Base-by-base conservation (phyloP, 2,329 filamentous ascomycete species). In the Clonostachys rhizophaga region DNA sequence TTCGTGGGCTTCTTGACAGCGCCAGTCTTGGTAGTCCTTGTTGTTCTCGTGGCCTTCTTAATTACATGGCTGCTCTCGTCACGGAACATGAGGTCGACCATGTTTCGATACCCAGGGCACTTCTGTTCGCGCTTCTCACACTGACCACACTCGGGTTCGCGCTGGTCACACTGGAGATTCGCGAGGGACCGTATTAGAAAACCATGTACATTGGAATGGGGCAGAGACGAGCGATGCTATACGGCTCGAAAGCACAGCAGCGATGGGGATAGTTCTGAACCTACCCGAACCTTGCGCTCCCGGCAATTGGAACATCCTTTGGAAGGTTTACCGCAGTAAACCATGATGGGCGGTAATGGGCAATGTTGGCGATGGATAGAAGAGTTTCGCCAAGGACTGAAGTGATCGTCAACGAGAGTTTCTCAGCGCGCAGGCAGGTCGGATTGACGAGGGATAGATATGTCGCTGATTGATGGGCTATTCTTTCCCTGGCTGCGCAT, bases 241-340 rank as follows among this genome's bases (percentile, higher is more conserved):
- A 10, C 24, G 24, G 24, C 24, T 30, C 24, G 24, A 30, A 30
- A 30, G 24, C 9, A 30, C 24, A 30, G 4, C 24, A 10, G 24
- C 24, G 3, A 30, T 10, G 24, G 24, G 24, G 24, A 30, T 30
- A 10, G 8, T 30, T 30, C 24, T 30, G 13, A n/a, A 71, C 76
- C 65, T 64, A 79, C 76, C 49, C 74, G 72, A 50, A 79, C 76
- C 61, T 80, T 81, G 54, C 76, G 72, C 55, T 75, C 71, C 52
- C 77, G 70, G 54, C 77, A 81, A 52, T 67, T 74, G 52, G 74
- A 76, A 59, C 77, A 81, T 39, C 75, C 76, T 56, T 76, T 77
- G 36, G 76, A 79, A 40, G 77, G 76, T 54, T 78, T 79, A 6
- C 77, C 76, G 53, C 77, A 79, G 55, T 78, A 81, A 6, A 80